Percentiles rank a stretch among this genome's conserved stretches.
These are phyloP conservation scores for Metschnikowia santaceciliae DNA, from an alignment of 805 yeast genomes.

Conservation along the genomic window DNA sequence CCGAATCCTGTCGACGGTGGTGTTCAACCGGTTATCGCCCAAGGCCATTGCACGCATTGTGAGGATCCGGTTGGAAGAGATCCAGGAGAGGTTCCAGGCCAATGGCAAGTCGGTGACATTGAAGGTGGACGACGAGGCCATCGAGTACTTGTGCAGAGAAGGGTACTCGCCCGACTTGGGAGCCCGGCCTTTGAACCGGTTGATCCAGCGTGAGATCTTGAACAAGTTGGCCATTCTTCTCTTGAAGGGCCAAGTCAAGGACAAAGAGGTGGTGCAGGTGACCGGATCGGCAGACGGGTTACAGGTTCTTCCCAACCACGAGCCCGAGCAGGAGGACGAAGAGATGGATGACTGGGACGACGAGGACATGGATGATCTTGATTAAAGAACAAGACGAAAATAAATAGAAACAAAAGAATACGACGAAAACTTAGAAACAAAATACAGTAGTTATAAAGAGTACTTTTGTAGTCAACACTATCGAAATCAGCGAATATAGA, in stretches of 20 bases:
- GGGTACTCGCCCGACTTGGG: conserved; percentile 95
- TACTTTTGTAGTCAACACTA: background rate
- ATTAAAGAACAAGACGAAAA: conserved; percentile 6
- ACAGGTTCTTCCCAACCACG: conserved; percentile 84
- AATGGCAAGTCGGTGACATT: conserved; percentile 77
- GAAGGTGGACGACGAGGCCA: conserved; percentile 69
- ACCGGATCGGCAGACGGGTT: conserved; percentile 57
- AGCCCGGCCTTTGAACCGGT: conserved; percentile 92
- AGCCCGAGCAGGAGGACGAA: conserved; percentile 47
- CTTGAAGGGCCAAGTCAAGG: conserved; percentile 79
- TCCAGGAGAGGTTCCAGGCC: conserved; percentile 77
- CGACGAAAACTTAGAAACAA: too few relatives aligned
- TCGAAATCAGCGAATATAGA: too few relatives aligned
- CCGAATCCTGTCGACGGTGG: conserved; percentile 89
- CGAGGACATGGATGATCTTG: conserved; percentile 45
- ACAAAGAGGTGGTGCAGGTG: conserved; percentile 81
- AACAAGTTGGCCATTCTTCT: conserved; percentile 87
- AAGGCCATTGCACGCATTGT: conserved; percentile 92
- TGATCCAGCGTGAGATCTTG: conserved; percentile 83
- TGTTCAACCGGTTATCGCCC: conserved; percentile 88
- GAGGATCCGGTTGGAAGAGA: conserved; percentile 75
- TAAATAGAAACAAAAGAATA: background rate
- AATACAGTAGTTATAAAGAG: background rate
- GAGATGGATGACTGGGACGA: conserved; percentile 60
- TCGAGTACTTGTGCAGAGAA: conserved; percentile 74